Base-by-base conservation (phyloP, 345 rosid genomes). In the Lumnitzera littorea region DNA sequence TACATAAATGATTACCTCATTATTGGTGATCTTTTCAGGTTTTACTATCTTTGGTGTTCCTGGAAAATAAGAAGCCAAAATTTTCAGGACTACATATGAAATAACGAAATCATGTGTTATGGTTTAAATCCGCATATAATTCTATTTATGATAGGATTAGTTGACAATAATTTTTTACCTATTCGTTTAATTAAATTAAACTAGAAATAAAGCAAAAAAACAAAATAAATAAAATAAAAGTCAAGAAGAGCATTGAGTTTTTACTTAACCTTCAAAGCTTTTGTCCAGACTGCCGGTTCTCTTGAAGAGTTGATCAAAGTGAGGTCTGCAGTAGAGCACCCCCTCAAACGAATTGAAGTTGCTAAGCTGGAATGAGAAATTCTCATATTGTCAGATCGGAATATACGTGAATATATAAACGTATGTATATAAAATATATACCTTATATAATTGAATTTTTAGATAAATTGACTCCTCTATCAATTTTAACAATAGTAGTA, bases 321-420 rank as follows among this genome's bases (percentile, higher is more conserved):
- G 91, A 58, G 87, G 91, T 57, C 82, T 76, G 79, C 91, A 84
- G 67, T 82, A 82, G 36, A 84, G 70, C 46, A 84, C 91, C 25
- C 91, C 91, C 55, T 84, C 87, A 48, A 82, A 82, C 50, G 91
- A 82, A 67, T 70, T 66, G 73, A 51, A 84, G 71, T 80, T 82
- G 76, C 84, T 69, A 23, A 82, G 77, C 87, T 84, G 82, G 74
- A 68, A 65, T 46, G 8, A 31, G 17, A 0, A 25, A 27, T 15
- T 23, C 43, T 41, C 12, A 20, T 2, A 20, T 0, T 27, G 12
- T 5, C 2, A 17, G 23, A 12, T 8, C 16, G 23, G 23, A 15
- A 12, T 51, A 12, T 13, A 6, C 20, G 1, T 20, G 20, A 20
- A 20, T 20, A 20, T 20, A 20, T 20, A 20, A 20, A 20, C 1